These are phyloP conservation scores for Barnettozyma sp. DNA, from an alignment of 805 yeast genomes.

Conservation along the genomic window DNA sequence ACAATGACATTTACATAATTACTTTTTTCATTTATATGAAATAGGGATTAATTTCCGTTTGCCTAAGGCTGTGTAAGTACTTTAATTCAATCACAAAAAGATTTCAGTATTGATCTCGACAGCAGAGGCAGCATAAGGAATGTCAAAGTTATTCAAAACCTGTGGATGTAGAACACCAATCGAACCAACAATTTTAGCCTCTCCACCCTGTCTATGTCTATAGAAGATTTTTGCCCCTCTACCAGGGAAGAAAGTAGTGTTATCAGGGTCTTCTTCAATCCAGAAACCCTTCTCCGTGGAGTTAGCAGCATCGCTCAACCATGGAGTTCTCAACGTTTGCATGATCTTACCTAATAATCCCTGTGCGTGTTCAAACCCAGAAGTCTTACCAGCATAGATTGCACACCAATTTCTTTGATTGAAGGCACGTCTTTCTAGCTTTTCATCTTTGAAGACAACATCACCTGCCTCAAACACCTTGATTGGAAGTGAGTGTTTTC, in stretches of 20 bases:
- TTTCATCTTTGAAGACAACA: constrained; percentile 75
- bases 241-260: constrained; percentile 87
- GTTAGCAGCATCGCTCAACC: constrained; percentile 49
- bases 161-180: constrained; percentile 96
- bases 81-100: constrained; percentile 70
- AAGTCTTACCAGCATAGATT: constrained; percentile 85
- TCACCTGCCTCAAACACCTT: constrained; percentile 95
- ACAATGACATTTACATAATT: constrained; percentile 20
- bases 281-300: constrained; percentile 71
- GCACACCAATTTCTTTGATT: constrained; percentile 96
- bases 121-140: constrained; percentile 87
- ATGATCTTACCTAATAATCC: constrained; percentile 91
- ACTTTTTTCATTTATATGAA: too few relatives aligned
- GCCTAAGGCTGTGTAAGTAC: too few relatives aligned
- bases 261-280: constrained; percentile 64
- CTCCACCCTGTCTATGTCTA: constrained; percentile 55
- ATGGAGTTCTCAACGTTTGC: constrained; percentile 89
- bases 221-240: constrained; percentile 88
- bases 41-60: too few relatives aligned
- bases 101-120: constrained; percentile 88
- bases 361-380: constrained; percentile 92
- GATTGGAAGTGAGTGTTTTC: constrained; percentile 91
- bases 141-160: constrained; percentile 77
- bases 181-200: constrained; percentile 60
- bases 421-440: constrained; percentile 79